Evolutionary conservation across 164 flowering plant genomes (phyloP), one percentile per base, ranked within the genome.

Genomic region (Vitis rotundifolia): DNA sequence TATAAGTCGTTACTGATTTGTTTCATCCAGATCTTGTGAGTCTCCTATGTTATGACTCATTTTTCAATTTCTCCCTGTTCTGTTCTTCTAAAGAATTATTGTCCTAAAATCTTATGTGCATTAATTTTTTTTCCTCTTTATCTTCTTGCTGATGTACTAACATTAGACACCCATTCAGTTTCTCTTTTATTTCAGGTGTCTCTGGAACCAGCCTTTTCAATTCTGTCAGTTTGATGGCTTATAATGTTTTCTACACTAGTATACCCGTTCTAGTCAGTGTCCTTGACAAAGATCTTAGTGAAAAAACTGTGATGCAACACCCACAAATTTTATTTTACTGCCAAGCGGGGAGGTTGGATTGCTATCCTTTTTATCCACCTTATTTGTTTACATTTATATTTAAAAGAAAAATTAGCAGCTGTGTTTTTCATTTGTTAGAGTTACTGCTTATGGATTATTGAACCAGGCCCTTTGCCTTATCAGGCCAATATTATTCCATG

Each of bases 171-270:
- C 64, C 37, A 19, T 80, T 71, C 91, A 95, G 99, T 72, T 95
- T 93, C 79, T 95, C 99, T 75, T 93, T 95, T 64, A 80, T 93
- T 82, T 95, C 99, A 93, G 99, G 99, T 71, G 85, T 95, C 67
- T 91, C 99, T 49, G 99, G 99, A 37, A 87, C 97, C 72, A 95
- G 98, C 76, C 91, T 95, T 70, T 93, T 95, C 82, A 95, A 95
- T 76, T 91, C 98, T 67, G 91, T 95, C 68, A 95, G 99, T 76
- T 78, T 95, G 84, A 95, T 95, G 99, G 99, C 99, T 57, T 95
- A 95, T 71, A 95, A 95, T 82, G 98, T 93, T 63, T 90, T 95
- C 88, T 95, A 95, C 84, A 95, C 99, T 22, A 95, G 99, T 75
- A 70, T 95, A 59, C 98, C 99, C 71, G 99, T 95, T 73, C 66